Evolutionary conservation across 257 asterid species (phyloP).

Genomic region (Petrea volubilis): DNA sequence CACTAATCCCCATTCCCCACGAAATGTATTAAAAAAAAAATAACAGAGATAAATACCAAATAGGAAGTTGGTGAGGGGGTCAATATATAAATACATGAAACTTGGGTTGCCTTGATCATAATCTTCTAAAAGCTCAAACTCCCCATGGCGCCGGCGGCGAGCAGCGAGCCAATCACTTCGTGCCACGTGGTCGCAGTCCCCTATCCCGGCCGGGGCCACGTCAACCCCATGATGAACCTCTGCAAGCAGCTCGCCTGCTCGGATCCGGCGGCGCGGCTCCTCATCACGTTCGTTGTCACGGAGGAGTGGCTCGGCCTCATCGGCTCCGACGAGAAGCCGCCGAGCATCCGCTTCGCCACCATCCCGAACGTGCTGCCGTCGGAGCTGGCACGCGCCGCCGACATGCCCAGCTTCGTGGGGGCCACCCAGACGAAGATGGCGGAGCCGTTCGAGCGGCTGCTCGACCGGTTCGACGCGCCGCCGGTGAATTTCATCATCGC

Average conservation of each 20-base stretch:
- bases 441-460: slow-evolving; percentile 37
- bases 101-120: neutral
- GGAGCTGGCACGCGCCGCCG: slow-evolving; percentile 37
- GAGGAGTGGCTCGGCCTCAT: slow-evolving; percentile 43
- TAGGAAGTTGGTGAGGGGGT: neutral
- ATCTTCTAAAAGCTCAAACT: neutral
- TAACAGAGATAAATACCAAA: too few species aligned
- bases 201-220: slow-evolving; percentile 30
- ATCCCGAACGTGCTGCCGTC: slow-evolving; percentile 53
- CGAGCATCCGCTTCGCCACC: slow-evolving; percentile 28
- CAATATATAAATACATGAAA: neutral
- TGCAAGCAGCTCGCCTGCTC: slow-evolving; percentile 30
- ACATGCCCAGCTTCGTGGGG: slow-evolving; percentile 2
- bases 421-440: slow-evolving; percentile 34
- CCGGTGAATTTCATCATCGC: slow-evolving; percentile 25
- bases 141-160: neutral
- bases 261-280: slow-evolving; percentile 2
- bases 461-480: slow-evolving; percentile 27
- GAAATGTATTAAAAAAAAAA: too few species aligned
- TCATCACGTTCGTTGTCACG: slow-evolving; percentile 15
- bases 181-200: slow-evolving; percentile 26
- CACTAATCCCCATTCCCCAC: too few species aligned
- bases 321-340: slow-evolving; percentile 32
- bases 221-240: slow-evolving; percentile 31
- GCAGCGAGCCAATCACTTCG: neutral